Evolutionary conservation across 2,329 filamentous ascomycete species (phyloP).

Genomic region (Purpureocillium takamizusanense): DNA sequence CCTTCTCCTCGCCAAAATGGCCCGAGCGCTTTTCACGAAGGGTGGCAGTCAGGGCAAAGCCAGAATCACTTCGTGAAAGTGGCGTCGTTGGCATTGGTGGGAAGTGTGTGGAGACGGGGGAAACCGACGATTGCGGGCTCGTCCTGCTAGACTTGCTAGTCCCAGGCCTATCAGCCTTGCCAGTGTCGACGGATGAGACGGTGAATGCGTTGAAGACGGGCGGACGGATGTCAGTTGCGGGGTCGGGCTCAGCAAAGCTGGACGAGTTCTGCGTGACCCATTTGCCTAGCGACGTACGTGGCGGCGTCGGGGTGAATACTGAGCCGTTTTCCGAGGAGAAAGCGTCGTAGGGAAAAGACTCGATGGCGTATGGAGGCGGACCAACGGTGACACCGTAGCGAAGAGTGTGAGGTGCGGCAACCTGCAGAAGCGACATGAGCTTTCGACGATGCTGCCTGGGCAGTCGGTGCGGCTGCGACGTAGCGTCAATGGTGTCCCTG

Average conservation of each 20-base stretch:
- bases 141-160: constrained; percentile 59
- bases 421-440: constrained; percentile 75
- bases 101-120: constrained; percentile 71
- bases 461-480: constrained; percentile 64
- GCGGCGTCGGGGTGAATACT: constrained; percentile 65
- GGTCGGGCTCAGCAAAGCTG: constrained; percentile 65
- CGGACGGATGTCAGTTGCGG: constrained; percentile 39
- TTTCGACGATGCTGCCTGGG: constrained; percentile 88
- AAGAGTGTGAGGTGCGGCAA: constrained; percentile 82
- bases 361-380: constrained; percentile 84
- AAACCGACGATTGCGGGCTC: constrained; percentile 57
- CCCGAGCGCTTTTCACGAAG: constrained; percentile 90
- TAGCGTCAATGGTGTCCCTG: constrained; percentile 81
- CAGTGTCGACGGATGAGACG: constrained; percentile 59
- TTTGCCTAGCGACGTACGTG: constrained; percentile 66
- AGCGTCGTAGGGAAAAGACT: constrained; percentile 83
- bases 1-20: constrained; percentile 70
- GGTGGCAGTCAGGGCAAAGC: constrained; percentile 76
- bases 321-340: constrained; percentile 81
- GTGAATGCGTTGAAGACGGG: constrained; percentile 89
- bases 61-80: constrained; percentile 84
- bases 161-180: constrained; percentile 64
- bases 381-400: constrained; percentile 81
- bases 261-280: constrained; percentile 86
- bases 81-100: constrained; percentile 67